Percentiles rank a stretch among this genome's conserved stretches.
Conservation (phyloP, 306 rosid genomes). For the Cucurbita maxima region DNA sequence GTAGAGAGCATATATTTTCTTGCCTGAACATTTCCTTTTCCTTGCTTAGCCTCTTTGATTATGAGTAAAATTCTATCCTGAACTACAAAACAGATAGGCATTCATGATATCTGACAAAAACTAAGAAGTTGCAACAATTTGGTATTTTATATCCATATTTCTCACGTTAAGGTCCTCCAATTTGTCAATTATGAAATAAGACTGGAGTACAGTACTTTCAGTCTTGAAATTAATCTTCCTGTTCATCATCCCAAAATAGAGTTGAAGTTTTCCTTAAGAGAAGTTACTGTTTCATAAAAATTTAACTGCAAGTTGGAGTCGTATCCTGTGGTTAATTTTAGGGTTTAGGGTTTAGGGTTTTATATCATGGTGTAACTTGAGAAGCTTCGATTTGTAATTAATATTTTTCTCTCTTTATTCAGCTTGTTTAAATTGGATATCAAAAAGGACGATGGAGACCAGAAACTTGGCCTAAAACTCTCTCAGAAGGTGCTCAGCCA, state of each 20-base stretch:
- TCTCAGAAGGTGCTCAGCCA: conserved; percentile 35
- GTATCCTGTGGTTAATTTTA: not conserved
- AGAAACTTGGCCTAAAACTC: conserved; percentile 27
- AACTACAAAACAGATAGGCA: no score
- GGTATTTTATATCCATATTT: not conserved
- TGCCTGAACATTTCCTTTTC: no score
- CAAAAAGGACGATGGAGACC: conserved; percentile 20
- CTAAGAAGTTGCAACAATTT: not conserved
- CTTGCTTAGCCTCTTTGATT: no score
- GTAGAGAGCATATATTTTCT: no score
- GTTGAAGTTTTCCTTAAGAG: not conserved
- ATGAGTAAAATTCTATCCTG: no score
- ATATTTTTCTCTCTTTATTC: conserved; percentile 3
- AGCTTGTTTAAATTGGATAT: conserved; percentile 64
- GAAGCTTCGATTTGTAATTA: not conserved
- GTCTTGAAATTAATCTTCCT: not conserved
- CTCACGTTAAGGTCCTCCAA: not conserved
- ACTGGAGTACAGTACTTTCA: not conserved
- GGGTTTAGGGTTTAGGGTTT: no score
- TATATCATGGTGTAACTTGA: not conserved
- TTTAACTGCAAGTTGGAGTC: not conserved
- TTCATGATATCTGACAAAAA: not conserved
- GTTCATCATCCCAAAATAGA: not conserved
- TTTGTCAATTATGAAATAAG: not conserved
- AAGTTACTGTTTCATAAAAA: not conserved